A percentile compares a stretch with the other conserved stretches of the same genome.
phyloP scores from a whole-genome alignment of 345 rosid genomes.

The Ceriops decandra region DNA sequence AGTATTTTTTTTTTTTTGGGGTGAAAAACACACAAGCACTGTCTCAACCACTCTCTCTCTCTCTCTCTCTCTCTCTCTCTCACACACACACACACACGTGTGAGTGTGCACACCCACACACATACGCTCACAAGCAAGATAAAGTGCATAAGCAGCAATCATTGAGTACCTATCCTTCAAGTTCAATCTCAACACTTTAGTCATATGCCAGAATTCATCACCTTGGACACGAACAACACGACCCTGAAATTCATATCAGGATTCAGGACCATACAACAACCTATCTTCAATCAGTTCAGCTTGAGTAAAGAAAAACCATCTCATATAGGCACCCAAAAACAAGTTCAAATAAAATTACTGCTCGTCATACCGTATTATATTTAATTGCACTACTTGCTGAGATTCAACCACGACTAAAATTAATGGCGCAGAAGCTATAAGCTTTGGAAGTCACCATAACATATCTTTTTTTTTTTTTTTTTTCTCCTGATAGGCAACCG shows the following conservation, averaged over 20 bases:
- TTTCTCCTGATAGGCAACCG: background rate
- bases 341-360: too few relatives aligned
- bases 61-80: too few relatives aligned
- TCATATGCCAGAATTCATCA: conserved; percentile 90
- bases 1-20: too few relatives aligned
- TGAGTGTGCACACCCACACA: too few relatives aligned
- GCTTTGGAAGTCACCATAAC: too few relatives aligned
- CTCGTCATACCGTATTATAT: background rate
- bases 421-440: background rate
- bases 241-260: conserved; percentile 39
- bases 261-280: background rate
- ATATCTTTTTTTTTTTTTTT: too few relatives aligned
- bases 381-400: background rate
- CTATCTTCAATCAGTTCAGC: background rate
- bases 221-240: conserved; percentile 66
- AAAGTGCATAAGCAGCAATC: background rate
- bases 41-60: too few relatives aligned
- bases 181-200: conserved; percentile 67
- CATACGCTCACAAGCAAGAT: too few relatives aligned
- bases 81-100: too few relatives aligned
- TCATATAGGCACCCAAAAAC: background rate
- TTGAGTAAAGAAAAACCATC: background rate
- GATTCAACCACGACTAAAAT: background rate
- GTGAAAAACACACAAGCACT: too few relatives aligned
- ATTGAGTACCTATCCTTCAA: conserved; percentile 46